A percentile compares a stretch with the other conserved stretches of the same genome.
Conservation (phyloP, 2,329 filamentous ascomycete genomes). For the Metarhizium humberi region DNA sequence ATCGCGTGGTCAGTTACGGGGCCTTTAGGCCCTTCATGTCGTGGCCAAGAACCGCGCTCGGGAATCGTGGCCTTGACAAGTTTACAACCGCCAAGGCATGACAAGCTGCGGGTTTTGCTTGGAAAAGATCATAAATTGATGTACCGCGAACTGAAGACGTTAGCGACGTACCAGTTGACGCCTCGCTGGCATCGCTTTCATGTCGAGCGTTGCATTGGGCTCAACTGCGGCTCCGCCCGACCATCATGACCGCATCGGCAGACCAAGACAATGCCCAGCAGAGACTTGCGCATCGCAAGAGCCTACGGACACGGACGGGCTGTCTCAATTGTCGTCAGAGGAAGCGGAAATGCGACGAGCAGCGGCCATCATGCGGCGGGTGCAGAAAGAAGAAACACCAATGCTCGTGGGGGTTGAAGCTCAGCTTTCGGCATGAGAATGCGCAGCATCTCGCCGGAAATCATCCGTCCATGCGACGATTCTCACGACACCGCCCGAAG, state of each 20-base stretch:
- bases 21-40: no score
- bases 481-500: constrained; percentile 16
- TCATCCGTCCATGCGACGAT: constrained; percentile 24
- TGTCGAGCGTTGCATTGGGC: background rate
- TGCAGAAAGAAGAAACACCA: constrained; percentile 21
- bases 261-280: background rate
- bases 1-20: no score
- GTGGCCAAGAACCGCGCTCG: no score
- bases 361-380: constrained; percentile 23
- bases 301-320: constrained; percentile 6
- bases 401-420: constrained; percentile 29
- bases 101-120: no score
- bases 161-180: no score
- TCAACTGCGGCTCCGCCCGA: background rate
- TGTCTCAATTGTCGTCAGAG: constrained; percentile 29
- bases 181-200: background rate
- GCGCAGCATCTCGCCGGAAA: constrained; percentile 20
- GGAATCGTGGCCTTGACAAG: no score
- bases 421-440: constrained; percentile 27
- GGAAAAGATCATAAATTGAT: no score
- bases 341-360: constrained; percentile 30
- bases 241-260: background rate
- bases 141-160: no score
- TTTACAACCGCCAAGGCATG: no score
- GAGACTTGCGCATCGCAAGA: background rate